These are phyloP conservation scores for Schizonepeta tenuifolia DNA, from an alignment of 257 asterid species.

Conservation along the genomic window DNA sequence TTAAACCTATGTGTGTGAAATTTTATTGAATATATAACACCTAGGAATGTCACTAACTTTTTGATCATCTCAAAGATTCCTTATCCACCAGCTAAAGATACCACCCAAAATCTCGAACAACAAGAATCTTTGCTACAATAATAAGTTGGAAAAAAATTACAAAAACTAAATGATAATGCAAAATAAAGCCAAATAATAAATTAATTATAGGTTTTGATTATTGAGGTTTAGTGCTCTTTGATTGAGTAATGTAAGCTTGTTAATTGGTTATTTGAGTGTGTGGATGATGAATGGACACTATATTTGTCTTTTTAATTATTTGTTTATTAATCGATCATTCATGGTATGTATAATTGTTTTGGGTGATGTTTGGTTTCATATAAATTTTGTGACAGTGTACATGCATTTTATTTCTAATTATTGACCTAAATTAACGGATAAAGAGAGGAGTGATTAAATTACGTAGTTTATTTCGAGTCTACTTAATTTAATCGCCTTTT, in stretches of 20 bases:
- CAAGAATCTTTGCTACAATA: slow-evolving; percentile 41
- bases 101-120: slow-evolving; percentile 29
- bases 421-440: background rate
- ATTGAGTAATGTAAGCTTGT: slow-evolving; percentile 48
- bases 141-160: background rate
- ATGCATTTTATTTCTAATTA: slow-evolving; percentile 8
- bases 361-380: slow-evolving; percentile 13
- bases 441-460: background rate
- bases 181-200: background rate
- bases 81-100: slow-evolving; percentile 47
- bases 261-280: slow-evolving; percentile 31
- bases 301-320: slow-evolving; percentile 28
- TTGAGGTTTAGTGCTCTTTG: slow-evolving; percentile 57
- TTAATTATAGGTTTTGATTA: background rate
- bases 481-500: too few species aligned
- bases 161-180: background rate
- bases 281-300: slow-evolving; percentile 74
- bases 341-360: background rate
- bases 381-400: background rate
- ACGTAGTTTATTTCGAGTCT: background rate
- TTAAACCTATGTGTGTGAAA: slow-evolving; percentile 24
- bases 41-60: slow-evolving; percentile 49
- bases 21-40: slow-evolving; percentile 25
- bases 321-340: slow-evolving; percentile 23
- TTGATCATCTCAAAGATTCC: slow-evolving; percentile 49